Evolutionary conservation across 805 yeast species (phyloP), one percentile per base, ranked within the genome.

Genomic region (Wickerhamomyces canadensis): DNA sequence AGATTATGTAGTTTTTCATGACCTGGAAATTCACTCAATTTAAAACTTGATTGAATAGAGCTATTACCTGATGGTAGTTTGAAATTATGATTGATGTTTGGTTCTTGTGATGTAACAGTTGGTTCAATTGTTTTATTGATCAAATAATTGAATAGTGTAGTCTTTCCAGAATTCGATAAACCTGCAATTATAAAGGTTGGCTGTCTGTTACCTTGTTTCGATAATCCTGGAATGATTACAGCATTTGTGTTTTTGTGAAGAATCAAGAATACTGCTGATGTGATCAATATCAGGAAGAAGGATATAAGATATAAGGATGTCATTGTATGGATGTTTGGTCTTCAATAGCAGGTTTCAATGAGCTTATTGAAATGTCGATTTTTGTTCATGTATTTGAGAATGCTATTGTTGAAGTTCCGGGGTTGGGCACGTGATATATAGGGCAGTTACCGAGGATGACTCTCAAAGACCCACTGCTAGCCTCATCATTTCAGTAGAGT

Each of bases 11-110:
- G 74, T 59, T 86, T 87, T 38, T 73, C 63, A 61, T 84, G 88
- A n/a, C 97, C 96, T 2, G 98, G 98, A 44, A 78, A 78, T 52
- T 91, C 98, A 35, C 82, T 69, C 27, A 89, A 57, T 43, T 70
- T 75, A 52, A 64, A 71, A 38, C 51, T 60, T 40, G 58, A 68
- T 48, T 53, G 61, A 33, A 44, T 63, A 8, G 43, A 55, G 4
- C 59, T 54, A 2, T 61, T 61, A 6, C n/a, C n/a, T n/a, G 61
- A 52, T 10, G 75, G 74, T n/a, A 77, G 48, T 34, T 54, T 47
- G 36, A 67, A 60, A 9, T 51, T 45, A 7, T 58, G 62, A 6
- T 61, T 58, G 18, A 52, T 39, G 49, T 65, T 74, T n/a, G 72
- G 65, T 35, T 67, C 73, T 42, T 72, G 74, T 0, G 82, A 74